Evolutionary conservation across 805 yeast species (phyloP), one percentile per base, ranked within the genome.

Genomic region (Candida maris): DNA sequence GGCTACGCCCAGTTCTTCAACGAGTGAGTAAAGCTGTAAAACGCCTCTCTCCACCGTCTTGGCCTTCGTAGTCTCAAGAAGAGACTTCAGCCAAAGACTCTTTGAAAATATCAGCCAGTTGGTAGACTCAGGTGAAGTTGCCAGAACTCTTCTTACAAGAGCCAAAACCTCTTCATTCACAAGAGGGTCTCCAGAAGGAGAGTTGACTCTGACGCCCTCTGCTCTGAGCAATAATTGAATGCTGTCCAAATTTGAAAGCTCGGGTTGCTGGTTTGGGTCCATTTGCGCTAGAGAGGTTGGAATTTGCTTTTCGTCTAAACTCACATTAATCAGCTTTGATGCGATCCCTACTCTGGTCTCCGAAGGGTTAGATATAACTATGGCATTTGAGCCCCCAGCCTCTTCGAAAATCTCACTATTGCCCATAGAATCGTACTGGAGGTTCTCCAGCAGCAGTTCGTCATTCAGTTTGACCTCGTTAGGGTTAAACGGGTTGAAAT

Each of bases 11-110:
- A 87, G 67, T 57, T 89, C 96, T 54, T 88, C 96, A 19, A 89
- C 93, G 28, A 93, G 66, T 3, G 95, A 81, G 37, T 89, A 91
- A 81, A 93, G 80, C 61, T 93, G 98, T 34, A 93, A 67, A 4
- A 89, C 79, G 34, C 97, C 97, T 57, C 98, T 74, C 62, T 93
- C 97, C 17, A 91, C 81, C 1, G 97, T 91, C 55, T 84, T 80
- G 1, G 95, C 78, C 46, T 79, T 80, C 33, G 72, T 70, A 0
- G 95, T 75, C 57, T 93, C 98, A 24, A 89, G 65, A 15, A 85
- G 51, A 6, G 96, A 86, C 57, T 97, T 75, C 52, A 82, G 85
- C 96, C 97, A 93, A 29, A 93, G 65, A 0, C 95, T 84, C 44
- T 89, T 70, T 2, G 89, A 77, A 51, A 80, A 87, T 3, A 91